A percentile compares a stretch with the other conserved stretches of the same genome.
phyloP scores from a whole-genome alignment of 129 eudicot genomes.

The Flaveria trinervia region DNA sequence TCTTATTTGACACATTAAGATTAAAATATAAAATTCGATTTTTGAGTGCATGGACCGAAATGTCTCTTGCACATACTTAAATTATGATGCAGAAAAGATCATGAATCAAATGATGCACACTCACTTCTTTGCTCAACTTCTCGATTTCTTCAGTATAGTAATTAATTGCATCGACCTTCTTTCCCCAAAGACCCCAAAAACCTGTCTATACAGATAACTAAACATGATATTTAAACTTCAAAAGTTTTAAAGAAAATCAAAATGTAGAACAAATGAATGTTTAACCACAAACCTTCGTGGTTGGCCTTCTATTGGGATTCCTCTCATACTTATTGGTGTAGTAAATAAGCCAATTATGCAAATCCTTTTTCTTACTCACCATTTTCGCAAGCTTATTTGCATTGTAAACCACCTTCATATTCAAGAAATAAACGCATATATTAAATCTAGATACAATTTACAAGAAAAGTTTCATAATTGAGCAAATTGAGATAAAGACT shows the following conservation, averaged over 20 bases:
- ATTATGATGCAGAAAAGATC: slow-evolving; percentile 8
- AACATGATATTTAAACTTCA: slow-evolving; percentile 29
- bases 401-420: slow-evolving; percentile 73
- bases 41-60: not conserved
- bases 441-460: slow-evolving; percentile 3
- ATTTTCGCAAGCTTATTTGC: slow-evolving; percentile 82
- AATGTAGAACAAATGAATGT: slow-evolving; percentile 13
- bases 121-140: slow-evolving; percentile 62
- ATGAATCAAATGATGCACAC: slow-evolving; percentile 20
- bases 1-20: not conserved
- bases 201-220: slow-evolving; percentile 74
- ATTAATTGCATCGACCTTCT: slow-evolving; percentile 75
- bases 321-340: slow-evolving; percentile 77
- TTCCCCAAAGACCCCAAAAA: slow-evolving; percentile 97
- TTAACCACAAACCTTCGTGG: slow-evolving; percentile 62
- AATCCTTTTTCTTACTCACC: slow-evolving; percentile 68
- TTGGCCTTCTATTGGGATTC: slow-evolving; percentile 56
- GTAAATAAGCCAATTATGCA: slow-evolving; percentile 70
- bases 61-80: not conserved
- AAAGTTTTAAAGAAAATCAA: not conserved
- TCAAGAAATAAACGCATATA: slow-evolving; percentile 3
- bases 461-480: not conserved
- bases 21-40: not conserved
- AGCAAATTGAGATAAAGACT: not conserved
- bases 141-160: slow-evolving; percentile 74